These are phyloP conservation scores for Pulicaria dysenterica DNA, from an alignment of 129 eudicot species.

Conservation along the genomic window DNA sequence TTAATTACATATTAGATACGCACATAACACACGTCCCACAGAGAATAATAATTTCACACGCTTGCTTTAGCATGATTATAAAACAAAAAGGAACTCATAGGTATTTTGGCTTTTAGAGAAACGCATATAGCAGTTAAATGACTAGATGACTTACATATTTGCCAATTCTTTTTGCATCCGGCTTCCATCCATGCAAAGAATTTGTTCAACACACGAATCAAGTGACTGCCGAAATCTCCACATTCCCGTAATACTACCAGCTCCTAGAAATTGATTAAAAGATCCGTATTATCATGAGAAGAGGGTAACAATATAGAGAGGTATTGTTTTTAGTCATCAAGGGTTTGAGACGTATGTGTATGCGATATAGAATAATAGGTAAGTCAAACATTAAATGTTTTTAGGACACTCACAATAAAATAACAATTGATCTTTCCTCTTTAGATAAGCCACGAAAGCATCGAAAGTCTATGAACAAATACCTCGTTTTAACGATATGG, in stretches of 20 bases:
- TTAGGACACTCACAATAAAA: no score
- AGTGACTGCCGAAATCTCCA: constrained; percentile 57
- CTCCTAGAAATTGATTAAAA: constrained; percentile 42
- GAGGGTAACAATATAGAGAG: neutral
- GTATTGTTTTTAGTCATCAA: constrained; percentile 5
- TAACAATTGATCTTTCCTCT: no score
- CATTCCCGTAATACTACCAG: constrained; percentile 52
- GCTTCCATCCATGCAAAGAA: constrained; percentile 77
- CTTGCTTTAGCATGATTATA: neutral
- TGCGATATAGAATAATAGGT: neutral
- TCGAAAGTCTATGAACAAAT: no score
- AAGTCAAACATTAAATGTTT: no score
- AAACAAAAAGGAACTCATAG: neutral
- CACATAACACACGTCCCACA: neutral
- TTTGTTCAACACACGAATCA: constrained; percentile 51
- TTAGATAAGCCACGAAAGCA: no score
- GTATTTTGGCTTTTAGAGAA: neutral
- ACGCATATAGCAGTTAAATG: neutral
- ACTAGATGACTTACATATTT: constrained; percentile 54
- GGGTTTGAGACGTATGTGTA: neutral
- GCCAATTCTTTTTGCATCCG: constrained; percentile 77
- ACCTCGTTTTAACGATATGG: no score
- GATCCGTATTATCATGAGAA: constrained; percentile 1
- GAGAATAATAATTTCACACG: no score
- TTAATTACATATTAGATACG: neutral